phyloP scores from a whole-genome alignment of 306 rosid species.

The Cucurbita pepo region DNA sequence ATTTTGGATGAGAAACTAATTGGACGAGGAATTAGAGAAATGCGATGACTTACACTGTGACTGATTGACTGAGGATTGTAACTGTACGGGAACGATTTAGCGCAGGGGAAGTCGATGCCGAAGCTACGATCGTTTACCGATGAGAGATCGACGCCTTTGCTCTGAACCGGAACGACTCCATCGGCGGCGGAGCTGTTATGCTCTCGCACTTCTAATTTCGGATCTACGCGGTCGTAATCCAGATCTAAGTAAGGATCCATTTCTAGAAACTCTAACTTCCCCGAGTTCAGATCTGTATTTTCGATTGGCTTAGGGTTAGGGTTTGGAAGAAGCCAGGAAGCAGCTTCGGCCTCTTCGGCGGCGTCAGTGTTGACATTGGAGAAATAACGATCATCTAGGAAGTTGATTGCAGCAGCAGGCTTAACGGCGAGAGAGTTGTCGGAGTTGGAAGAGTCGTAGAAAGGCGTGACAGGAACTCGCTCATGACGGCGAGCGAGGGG shows the following conservation, averaged over 20 bases:
- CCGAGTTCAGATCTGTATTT: slow-evolving; percentile 45
- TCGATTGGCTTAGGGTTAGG: slow-evolving; percentile 31
- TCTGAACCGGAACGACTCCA: slow-evolving; percentile 69
- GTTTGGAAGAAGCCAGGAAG: slow-evolving; percentile 76
- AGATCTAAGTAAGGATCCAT: slow-evolving; percentile 63
- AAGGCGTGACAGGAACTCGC: slow-evolving; percentile 46
- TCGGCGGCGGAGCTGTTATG: slow-evolving; percentile 55
- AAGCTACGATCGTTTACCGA: slow-evolving; percentile 19
- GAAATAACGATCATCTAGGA: slow-evolving; percentile 37
- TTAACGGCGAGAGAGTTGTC: slow-evolving; percentile 3
- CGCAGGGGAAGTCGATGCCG: slow-evolving; percentile 25
- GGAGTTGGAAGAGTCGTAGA: slow-evolving; percentile 30
- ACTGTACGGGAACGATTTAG: slow-evolving; percentile 42
- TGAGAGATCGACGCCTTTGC: slow-evolving; percentile 14
- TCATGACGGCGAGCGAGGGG: slow-evolving; percentile 91
- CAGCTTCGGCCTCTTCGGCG: slow-evolving; percentile 82
- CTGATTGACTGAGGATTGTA: slow-evolving; percentile 35
- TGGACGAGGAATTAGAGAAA: no score
- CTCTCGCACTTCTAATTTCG: slow-evolving; percentile 39
- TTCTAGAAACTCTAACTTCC: slow-evolving; percentile 32
- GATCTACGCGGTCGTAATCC: slow-evolving; percentile 43
- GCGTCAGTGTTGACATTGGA: slow-evolving; percentile 35
- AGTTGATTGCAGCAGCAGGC: slow-evolving; percentile 11
- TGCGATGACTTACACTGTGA: slow-evolving; percentile 51
- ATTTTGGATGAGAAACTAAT: no score